Evolutionary conservation across 2,329 filamentous ascomycete genomes (phyloP), one percentile per base, ranked within the genome.

Genomic region (Ambrosiella beaveri): DNA sequence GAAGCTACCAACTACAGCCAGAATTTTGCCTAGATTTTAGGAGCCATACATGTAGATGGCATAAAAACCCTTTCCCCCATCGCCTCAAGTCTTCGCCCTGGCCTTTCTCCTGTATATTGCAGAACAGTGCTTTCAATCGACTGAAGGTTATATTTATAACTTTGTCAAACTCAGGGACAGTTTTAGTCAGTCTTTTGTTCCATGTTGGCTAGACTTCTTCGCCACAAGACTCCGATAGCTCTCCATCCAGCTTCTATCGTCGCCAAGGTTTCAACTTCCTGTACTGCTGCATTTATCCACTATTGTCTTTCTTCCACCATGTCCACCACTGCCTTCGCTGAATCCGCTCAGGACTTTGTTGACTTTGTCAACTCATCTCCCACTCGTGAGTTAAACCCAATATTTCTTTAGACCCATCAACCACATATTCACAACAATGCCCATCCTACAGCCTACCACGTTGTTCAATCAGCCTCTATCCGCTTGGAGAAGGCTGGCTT

Each of bases 351-450:
- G 71, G 88, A 94, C 75, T 95, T 96, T 70, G 73, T 95, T 67
- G 85, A 88, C 71, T 96, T 95, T 73, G 84, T 96, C 69, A 95
- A 96, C 71, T 86, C 84, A 62, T 96, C 90, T 60, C 93, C 93
- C 11, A 95, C 90, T 57, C 91, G 90, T 65, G 81, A 67, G 9
- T 35, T 64, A 56, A 15, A 12, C 19, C 27, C 50, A 19, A 55
- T 50, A 37, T 8, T 13, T n/a, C 40, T 35, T 13, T 11, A 13
- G 13, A 19, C 61, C 17, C 58, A 58, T 36, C 54, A 59, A 51
- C 35, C n/a, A 37, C 35, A 15, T 38, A 37, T n/a, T 27, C 27
- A 27, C 27, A 27, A 27, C 27, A 27, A 36, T 45, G 59, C 36
- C 37, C 9, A 38, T 17, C 15, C 9, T 44, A 47, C 67, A 96